These are phyloP conservation scores for Aspergillus melleus DNA, from an alignment of 2,329 filamentous ascomycete genomes.

Conservation along the genomic window DNA sequence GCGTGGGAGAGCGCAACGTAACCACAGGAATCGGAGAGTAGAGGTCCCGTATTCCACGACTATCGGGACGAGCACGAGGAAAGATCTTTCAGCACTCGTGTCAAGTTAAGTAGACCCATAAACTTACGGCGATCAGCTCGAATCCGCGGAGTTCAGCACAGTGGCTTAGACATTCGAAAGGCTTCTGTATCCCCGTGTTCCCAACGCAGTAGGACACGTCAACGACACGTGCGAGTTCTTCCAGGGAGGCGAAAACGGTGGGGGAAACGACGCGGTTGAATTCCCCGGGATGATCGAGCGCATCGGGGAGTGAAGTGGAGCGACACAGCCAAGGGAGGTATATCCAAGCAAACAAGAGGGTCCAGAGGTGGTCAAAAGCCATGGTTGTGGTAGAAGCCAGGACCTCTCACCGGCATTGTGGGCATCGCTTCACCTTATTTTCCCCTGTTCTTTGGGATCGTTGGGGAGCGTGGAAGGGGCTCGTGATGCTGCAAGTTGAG, in stretches of 20 bases:
- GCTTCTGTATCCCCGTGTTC: slow-evolving; percentile 74
- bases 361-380: not conserved
- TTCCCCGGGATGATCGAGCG: slow-evolving; percentile 1
- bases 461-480: too few species aligned
- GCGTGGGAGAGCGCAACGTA: slow-evolving; percentile 86
- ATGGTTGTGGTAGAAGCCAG: not conserved
- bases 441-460: not conserved
- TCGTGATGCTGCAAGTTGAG: too few species aligned
- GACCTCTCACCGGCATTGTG: slow-evolving; percentile 2
- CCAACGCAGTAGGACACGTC: slow-evolving; percentile 96
- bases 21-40: slow-evolving; percentile 88
- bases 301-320: not conserved
- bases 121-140: slow-evolving; percentile 65
- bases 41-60: slow-evolving; percentile 86
- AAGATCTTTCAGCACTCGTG: not conserved
- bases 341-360: not conserved
- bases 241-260: slow-evolving; percentile 74
- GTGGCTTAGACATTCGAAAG: slow-evolving; percentile 81
- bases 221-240: slow-evolving; percentile 85
- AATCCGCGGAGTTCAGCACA: slow-evolving; percentile 81
- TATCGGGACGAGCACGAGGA: slow-evolving; percentile 22
- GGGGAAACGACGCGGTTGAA: slow-evolving; percentile 50
- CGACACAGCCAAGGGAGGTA: not conserved
- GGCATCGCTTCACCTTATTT: not conserved
- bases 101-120: not conserved